Conservation (phyloP, 257 asterid species). For the Solanum clarkiae region DNA sequence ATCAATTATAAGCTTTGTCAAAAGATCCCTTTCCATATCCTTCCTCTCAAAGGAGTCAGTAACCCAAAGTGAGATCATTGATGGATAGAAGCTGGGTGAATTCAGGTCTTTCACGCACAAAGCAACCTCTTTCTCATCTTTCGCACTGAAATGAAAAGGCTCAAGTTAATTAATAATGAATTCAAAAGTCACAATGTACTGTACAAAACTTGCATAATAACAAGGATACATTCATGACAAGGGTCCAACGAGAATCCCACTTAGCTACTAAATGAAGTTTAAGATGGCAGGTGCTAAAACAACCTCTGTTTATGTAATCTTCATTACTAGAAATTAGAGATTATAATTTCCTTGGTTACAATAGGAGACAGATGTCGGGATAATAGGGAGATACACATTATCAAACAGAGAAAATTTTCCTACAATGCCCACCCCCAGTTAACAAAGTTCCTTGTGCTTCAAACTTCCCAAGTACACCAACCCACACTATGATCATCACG, state of each 20-base stretch:
- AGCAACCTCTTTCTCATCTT: constrained; percentile 76
- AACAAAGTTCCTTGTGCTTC: neutral
- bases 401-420: neutral
- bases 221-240: neutral
- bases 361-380: neutral
- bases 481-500: neutral
- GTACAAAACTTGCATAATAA: neutral
- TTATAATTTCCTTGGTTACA: neutral
- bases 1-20: constrained; percentile 59
- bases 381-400: neutral
- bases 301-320: neutral
- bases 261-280: neutral
- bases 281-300: neutral
- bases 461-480: neutral
- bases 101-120: constrained; percentile 73
- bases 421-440: neutral
- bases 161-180: neutral
- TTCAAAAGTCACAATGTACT: neutral
- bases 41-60: constrained; percentile 84
- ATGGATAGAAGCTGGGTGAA: constrained; percentile 61
- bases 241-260: neutral
- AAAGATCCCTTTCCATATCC: constrained; percentile 60
- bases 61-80: constrained; percentile 80
- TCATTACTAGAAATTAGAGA: neutral
- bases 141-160: constrained; percentile 38